Evolutionary conservation across 129 eudicot genomes (phyloP).

Genomic region (Flaveria ramosissima): DNA sequence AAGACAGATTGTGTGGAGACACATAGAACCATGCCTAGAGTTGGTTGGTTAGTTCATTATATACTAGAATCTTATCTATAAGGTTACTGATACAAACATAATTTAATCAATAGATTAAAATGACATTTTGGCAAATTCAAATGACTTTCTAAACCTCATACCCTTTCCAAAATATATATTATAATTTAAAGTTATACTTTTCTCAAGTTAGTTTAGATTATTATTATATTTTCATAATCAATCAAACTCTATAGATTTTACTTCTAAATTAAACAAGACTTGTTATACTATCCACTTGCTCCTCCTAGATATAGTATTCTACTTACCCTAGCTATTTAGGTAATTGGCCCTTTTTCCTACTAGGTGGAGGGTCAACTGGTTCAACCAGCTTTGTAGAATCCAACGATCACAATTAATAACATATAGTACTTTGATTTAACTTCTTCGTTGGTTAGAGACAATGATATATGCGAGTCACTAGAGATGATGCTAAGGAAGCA

Average conservation of each 20-base stretch:
- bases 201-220: background rate
- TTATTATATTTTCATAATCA: background rate
- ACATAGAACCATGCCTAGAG: too few species aligned
- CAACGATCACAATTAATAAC: slow-evolving; percentile 8
- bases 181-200: background rate
- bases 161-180: background rate
- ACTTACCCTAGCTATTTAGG: background rate
- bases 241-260: background rate
- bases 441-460: background rate
- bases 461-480: background rate
- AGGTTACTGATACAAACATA: background rate
- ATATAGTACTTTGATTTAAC: background rate
- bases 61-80: background rate
- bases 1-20: background rate
- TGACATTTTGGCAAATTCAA: background rate
- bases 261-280: background rate
- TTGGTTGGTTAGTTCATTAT: background rate
- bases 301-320: background rate
- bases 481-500: slow-evolving; percentile 5
- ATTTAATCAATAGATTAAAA: background rate
- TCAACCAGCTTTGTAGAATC: background rate
- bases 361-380: background rate
- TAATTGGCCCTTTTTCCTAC: background rate
- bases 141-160: background rate
- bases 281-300: background rate